Evolutionary conservation across 2,329 filamentous ascomycete genomes (phyloP), one percentile per base, ranked within the genome.

Genomic region (Fulvia fulva): DNA sequence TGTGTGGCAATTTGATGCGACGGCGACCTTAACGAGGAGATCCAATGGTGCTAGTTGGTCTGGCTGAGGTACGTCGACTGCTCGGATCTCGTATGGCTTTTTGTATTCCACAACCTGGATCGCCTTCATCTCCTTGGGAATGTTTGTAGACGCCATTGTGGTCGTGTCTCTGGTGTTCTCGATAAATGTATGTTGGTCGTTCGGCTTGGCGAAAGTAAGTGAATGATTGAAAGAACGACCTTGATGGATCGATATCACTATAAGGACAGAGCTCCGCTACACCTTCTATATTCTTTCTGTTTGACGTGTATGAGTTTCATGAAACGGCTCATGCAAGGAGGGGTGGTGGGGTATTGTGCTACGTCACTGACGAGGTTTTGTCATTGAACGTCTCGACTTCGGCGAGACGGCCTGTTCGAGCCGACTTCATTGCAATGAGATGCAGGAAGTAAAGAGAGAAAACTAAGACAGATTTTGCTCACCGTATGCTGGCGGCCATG

Each of bases 1-100:
- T 0, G 84, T 86, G 73, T 87, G 84, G 73, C 84, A 87, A 66
- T 85, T 78, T 1, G 81, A 84, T 9, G 81, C 83, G 16, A 82
- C 82, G 55, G 81, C 83, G 53, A 84, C 75, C 68, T 83, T 84
- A 65, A 87, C 75, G 34, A 86, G 78, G n/a, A 87, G 73, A 62
- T 86, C 83, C 62, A 81, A 65, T 0, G 79, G 76, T 4, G 72
- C 69, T 16, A 84, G 77, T 19, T 65, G 50, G 16, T 34, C 43
- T 3, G 51, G 50, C 12, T 25, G 26, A 5, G 54, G 53, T 1
- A 80, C 76, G 12, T 78, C 74, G 30, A 85, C 69, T 16, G 74
- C 71, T 64, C 77, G 76, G 58, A 86, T 73, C 52, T 77, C 66
- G 70, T 87, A 85, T 5, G 83, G 82, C 61, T 79, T 74, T 62